These are phyloP conservation scores for Colletotrichum truncatum DNA, from an alignment of 2,329 filamentous ascomycete species.

Conservation along the genomic window DNA sequence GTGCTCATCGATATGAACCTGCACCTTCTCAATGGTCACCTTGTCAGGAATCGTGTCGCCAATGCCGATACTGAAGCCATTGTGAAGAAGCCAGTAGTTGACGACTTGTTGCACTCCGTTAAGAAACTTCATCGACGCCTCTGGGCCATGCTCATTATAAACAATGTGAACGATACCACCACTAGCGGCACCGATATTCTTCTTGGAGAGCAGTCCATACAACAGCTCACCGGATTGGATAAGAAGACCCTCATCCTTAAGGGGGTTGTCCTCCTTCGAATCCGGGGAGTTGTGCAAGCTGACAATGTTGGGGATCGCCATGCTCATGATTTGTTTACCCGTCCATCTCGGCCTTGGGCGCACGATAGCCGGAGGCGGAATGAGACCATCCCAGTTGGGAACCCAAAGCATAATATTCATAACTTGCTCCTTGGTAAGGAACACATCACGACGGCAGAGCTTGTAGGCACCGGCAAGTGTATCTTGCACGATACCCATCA, in stretches of 20 bases:
- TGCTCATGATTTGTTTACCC: conserved; percentile 95
- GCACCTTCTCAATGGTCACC: conserved; percentile 83
- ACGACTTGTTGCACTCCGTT: conserved; percentile 95
- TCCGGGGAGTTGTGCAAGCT: conserved; percentile 78
- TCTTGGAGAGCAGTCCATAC: conserved; percentile 92
- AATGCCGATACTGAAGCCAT: conserved; percentile 97
- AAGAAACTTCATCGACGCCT: conserved; percentile 91
- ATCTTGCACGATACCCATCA: conserved; percentile 99
- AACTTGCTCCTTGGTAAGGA: conserved; percentile 88
- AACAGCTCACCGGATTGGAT: conserved; percentile 90
- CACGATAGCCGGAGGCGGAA: conserved; percentile 91
- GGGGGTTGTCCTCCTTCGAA: conserved; percentile 65
- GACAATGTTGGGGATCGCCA: conserved; percentile 88
- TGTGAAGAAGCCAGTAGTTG: conserved; percentile 96
- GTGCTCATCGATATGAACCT: conserved; percentile 80
- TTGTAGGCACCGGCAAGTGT: conserved; percentile 97
- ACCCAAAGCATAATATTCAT: conserved; percentile 99
- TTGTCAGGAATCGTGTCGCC: conserved; percentile 96
- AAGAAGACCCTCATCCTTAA: conserved; percentile 80
- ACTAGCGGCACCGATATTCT: conserved; percentile 87
- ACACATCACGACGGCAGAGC: conserved; percentile 90
- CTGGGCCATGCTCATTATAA: conserved; percentile 91
- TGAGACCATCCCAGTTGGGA: conserved; percentile 94
- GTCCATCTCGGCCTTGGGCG: conserved; percentile 96
- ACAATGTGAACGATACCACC: conserved; percentile 95